Conservation (phyloP, 2,329 filamentous ascomycete genomes). For the Xylaria sp. region DNA sequence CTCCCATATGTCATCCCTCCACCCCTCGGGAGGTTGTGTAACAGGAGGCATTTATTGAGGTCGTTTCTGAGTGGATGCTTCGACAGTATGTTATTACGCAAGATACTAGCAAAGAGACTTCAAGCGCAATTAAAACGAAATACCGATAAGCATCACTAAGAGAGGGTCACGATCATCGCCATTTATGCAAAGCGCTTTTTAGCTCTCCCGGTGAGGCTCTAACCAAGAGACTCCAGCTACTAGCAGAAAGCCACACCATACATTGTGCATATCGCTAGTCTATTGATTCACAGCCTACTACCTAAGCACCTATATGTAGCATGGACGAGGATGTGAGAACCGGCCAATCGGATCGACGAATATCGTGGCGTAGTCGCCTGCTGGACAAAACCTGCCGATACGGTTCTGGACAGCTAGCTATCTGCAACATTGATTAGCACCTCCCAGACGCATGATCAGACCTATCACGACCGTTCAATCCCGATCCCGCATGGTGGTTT, state of each 20-base stretch:
- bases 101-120: background rate
- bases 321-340: background rate
- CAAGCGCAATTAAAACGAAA: background rate
- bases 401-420: background rate
- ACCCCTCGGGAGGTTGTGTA: background rate
- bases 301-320: background rate
- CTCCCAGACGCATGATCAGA: background rate
- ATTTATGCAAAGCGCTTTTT: background rate
- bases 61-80: background rate
- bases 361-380: too few species aligned
- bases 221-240: background rate
- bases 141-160: background rate
- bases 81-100: background rate
- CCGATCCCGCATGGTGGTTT: too few species aligned
- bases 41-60: background rate
- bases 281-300: background rate
- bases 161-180: background rate
- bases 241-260: too few species aligned
- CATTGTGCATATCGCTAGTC: background rate
- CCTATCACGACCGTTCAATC: background rate
- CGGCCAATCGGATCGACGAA: background rate
- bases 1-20: background rate
- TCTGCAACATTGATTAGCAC: background rate
- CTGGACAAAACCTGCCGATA: background rate
- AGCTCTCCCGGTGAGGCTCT: background rate